A percentile compares a stretch with the other conserved stretches of the same genome.
phyloP scores from a whole-genome alignment of 2,329 filamentous ascomycete species.

The Huntiella decipiens region DNA sequence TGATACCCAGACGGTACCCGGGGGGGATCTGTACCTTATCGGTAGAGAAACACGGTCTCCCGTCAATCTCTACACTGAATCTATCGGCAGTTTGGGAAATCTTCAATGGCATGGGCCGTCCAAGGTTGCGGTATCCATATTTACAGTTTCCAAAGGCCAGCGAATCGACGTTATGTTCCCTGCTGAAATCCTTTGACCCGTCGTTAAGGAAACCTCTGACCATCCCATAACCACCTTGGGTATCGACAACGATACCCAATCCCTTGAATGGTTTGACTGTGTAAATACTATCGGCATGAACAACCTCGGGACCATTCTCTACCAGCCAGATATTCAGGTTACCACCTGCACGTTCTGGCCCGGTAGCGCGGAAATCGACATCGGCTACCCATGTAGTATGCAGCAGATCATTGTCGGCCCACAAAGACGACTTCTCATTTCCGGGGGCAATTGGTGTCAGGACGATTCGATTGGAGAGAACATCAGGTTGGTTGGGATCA shows the following conservation, averaged over 20 bases:
- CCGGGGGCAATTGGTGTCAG: slow-evolving; percentile 78
- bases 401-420: slow-evolving; percentile 47
- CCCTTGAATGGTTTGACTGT: slow-evolving; percentile 74
- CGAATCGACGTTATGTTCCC: slow-evolving; percentile 57
- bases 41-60: slow-evolving; percentile 64
- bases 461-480: slow-evolving; percentile 78
- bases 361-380: slow-evolving; percentile 72
- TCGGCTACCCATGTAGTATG: slow-evolving; percentile 62
- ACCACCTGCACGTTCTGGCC: slow-evolving; percentile 66
- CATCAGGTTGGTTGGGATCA: slow-evolving; percentile 34
- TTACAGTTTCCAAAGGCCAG: slow-evolving; percentile 87
- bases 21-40: slow-evolving; percentile 58
- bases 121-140: slow-evolving; percentile 80
- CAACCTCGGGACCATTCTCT: slow-evolving; percentile 42
- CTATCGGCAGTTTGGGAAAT: slow-evolving; percentile 42
- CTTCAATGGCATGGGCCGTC: slow-evolving; percentile 62
- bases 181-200: slow-evolving; percentile 59
- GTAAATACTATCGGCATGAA: slow-evolving; percentile 65
- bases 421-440: slow-evolving; percentile 65
- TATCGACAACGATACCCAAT: slow-evolving; percentile 71
- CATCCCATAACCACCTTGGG: slow-evolving; percentile 59
- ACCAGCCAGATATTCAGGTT: slow-evolving; percentile 91
- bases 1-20: slow-evolving; percentile 73
- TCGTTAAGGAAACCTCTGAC: slow-evolving; percentile 90
- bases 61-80: slow-evolving; percentile 68